Evolutionary conservation across 441 rosid genomes (phyloP).

Genomic region (Jatropha podagrica): DNA sequence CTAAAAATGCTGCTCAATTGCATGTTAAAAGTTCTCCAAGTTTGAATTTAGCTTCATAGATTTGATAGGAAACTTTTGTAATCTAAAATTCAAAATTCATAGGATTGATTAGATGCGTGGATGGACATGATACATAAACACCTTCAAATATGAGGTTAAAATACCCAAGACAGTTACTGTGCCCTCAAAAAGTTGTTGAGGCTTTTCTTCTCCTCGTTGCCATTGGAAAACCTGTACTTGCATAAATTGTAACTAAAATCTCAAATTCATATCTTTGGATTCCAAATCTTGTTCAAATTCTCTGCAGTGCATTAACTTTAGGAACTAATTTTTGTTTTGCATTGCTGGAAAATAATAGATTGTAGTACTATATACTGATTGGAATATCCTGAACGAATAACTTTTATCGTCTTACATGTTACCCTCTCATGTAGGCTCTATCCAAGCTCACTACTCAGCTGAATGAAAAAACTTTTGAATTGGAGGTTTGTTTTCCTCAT

Average conservation of each 20-base stretch:
- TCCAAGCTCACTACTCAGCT: constrained; percentile 76
- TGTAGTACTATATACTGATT: background rate
- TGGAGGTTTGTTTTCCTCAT: constrained; percentile 63
- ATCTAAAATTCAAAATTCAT: background rate
- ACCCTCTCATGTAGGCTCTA: constrained; percentile 51
- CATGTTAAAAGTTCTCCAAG: background rate
- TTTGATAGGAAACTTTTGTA: background rate
- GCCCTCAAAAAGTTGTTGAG: background rate
- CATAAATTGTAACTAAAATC: background rate
- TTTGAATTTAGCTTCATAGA: background rate
- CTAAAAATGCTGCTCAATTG: background rate
- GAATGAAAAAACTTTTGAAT: constrained; percentile 81
- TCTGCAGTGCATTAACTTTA: background rate
- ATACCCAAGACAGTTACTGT: background rate
- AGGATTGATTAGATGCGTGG: background rate
- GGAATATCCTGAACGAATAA: background rate
- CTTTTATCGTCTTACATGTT: constrained; percentile 25
- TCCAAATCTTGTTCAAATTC: background rate
- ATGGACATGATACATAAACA: background rate
- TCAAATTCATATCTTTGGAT: background rate
- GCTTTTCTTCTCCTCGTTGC: background rate
- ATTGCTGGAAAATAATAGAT: background rate
- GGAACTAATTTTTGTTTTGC: background rate
- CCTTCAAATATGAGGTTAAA: background rate
- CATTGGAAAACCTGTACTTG: background rate